phyloP scores from a whole-genome alignment of 192 early-diverging fungal genomes.

The Rhizophagus prolifer region DNA sequence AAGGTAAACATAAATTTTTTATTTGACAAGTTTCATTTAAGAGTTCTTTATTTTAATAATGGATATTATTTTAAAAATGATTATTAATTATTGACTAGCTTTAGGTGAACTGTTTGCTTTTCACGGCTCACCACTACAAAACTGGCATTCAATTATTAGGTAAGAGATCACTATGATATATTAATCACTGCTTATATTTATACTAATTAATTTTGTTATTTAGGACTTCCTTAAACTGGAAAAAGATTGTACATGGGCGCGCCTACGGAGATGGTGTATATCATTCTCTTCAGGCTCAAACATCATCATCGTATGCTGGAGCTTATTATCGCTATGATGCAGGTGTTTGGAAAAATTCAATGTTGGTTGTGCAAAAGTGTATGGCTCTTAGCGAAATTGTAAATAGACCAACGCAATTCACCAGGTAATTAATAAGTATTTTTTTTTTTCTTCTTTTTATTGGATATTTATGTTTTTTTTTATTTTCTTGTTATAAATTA shows the following conservation, averaged over 20 bases:
- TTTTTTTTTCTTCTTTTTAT: background rate
- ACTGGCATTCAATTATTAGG: conserved; percentile 49
- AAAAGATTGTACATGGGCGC: conserved; percentile 43
- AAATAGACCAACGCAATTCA: conserved; percentile 41
- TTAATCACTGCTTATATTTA: background rate
- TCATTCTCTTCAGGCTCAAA: conserved; percentile 35
- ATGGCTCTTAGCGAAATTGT: conserved; percentile 48
- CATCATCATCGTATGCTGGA: conserved; percentile 37
- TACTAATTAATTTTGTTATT: background rate
- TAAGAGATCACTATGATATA: background rate
- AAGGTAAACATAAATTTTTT: conserved; percentile 22
- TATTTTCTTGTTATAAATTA: background rate
- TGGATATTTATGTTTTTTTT: too few relatives aligned
- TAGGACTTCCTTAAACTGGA: conserved; percentile 40
- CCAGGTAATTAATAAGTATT: conserved; percentile 33
- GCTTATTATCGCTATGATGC: conserved; percentile 26
- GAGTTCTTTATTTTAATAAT: background rate
- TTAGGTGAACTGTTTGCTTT: conserved; percentile 33
- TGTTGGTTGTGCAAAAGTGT: conserved; percentile 36
- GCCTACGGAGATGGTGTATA: conserved; percentile 49
- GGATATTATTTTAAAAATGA: background rate
- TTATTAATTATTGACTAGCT: background rate
- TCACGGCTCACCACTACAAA: conserved; percentile 34
- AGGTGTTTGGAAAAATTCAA: conserved; percentile 35
- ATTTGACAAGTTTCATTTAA: background rate